phyloP scores from a whole-genome alignment of 1,284 basidiomycete species.

The Tilletia horrida region DNA sequence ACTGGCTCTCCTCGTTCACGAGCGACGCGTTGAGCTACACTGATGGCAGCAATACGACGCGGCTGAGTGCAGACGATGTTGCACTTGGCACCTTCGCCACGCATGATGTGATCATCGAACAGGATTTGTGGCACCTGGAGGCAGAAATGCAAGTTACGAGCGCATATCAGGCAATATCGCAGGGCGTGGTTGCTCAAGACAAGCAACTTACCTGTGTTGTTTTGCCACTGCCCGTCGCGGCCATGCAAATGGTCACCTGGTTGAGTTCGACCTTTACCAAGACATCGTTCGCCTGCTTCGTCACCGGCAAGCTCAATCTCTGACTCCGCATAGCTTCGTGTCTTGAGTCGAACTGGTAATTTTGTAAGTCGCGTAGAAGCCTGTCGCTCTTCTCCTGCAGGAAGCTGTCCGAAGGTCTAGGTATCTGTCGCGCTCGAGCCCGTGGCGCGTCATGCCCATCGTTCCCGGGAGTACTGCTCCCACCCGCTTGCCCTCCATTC shows the following conservation, averaged over 20 bases:
- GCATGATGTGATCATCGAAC: slow-evolving; percentile 77
- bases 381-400: slow-evolving; percentile 63
- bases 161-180: too few relatives aligned
- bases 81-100: slow-evolving; percentile 75
- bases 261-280: slow-evolving; percentile 68
- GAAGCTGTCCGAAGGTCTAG: slow-evolving; percentile 41
- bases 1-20: slow-evolving; percentile 77
- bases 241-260: slow-evolving; percentile 89
- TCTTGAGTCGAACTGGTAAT: slow-evolving; percentile 66
- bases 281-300: slow-evolving; percentile 45
- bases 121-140: slow-evolving; percentile 71
- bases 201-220: slow-evolving; percentile 73
- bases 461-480: slow-evolving; percentile 11
- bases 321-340: slow-evolving; percentile 68
- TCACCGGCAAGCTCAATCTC: slow-evolving; percentile 70
- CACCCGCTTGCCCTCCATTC: slow-evolving; percentile 14
- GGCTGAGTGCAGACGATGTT: slow-evolving; percentile 94
- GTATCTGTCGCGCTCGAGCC: slow-evolving; percentile 23
- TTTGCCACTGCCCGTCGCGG: slow-evolving; percentile 91
- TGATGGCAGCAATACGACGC: slow-evolving; percentile 84
- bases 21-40: slow-evolving; percentile 86
- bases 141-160: not conserved
- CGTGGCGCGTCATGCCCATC: slow-evolving; percentile 28
- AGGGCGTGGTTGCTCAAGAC: too few relatives aligned
- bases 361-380: slow-evolving; percentile 63